A percentile compares a stretch with the other conserved stretches of the same genome.
These are phyloP conservation scores for Pythium phragmitis DNA, from an alignment of 352 stramenopile species.

Conservation along the genomic window DNA sequence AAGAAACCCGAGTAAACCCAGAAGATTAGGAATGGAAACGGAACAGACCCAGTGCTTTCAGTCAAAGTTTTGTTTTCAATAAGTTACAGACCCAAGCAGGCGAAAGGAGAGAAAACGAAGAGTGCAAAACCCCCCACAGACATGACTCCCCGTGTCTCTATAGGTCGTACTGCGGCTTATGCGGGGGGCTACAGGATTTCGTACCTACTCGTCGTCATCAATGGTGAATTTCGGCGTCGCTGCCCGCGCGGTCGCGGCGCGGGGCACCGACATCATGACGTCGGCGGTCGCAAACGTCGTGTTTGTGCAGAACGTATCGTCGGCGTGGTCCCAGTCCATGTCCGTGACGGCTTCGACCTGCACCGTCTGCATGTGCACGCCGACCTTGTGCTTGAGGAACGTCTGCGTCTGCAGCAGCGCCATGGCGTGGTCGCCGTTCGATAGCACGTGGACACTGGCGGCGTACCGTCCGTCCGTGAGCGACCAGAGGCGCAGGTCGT, in stretches of 20 bases:
- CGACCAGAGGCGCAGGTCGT: slow-evolving; percentile 98
- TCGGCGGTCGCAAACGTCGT: slow-evolving; percentile 55
- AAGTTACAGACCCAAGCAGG: slow-evolving; percentile 26
- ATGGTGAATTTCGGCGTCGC: slow-evolving; percentile 27
- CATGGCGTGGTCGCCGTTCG: slow-evolving; percentile 49
- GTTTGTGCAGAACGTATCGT: slow-evolving; percentile 30
- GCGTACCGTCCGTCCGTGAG: slow-evolving; percentile 89
- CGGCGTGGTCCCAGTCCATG: slow-evolving; percentile 61
- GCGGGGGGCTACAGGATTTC: not conserved
- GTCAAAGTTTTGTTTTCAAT: slow-evolving; percentile 20
- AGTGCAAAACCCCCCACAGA: not conserved
- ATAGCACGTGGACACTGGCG: slow-evolving; percentile 91
- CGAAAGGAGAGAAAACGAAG: not conserved
- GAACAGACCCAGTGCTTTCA: not conserved
- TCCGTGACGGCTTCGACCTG: slow-evolving; percentile 62
- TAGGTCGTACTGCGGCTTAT: not conserved
- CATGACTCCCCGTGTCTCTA: not conserved
- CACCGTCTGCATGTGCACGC: slow-evolving; percentile 62
- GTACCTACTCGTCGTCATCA: slow-evolving; percentile 29
- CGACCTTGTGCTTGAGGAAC: slow-evolving; percentile 42
- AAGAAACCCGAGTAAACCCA: slow-evolving; percentile 22
- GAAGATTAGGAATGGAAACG: not conserved
- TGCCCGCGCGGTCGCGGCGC: slow-evolving; percentile 48
- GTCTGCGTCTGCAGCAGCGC: slow-evolving; percentile 58
- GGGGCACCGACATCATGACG: slow-evolving; percentile 74